Evolutionary conservation across 2,329 filamentous ascomycete genomes (phyloP).

Genomic region (Sphaceloma murrayae): DNA sequence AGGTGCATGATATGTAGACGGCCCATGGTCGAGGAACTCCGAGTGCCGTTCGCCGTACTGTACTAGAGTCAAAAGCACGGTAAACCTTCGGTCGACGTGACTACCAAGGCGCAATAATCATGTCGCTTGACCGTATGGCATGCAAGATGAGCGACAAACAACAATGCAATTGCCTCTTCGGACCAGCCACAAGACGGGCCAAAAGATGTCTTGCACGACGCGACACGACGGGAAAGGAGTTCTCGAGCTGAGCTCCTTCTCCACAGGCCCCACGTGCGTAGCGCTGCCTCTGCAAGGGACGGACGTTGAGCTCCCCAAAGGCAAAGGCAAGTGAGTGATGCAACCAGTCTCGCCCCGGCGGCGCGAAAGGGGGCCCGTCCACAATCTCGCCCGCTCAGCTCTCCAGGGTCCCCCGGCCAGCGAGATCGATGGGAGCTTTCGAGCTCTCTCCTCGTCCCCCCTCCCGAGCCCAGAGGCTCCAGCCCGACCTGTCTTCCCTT

Average conservation of each 20-base stretch:
- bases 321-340: slow-evolving; percentile 8
- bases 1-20: too few species aligned
- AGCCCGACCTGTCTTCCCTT: neutral
- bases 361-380: too few species aligned
- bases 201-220: neutral
- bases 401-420: slow-evolving; percentile 11
- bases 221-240: neutral
- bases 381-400: too few species aligned
- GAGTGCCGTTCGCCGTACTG: too few species aligned
- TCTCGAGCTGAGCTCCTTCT: too few species aligned
- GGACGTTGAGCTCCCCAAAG: neutral
- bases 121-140: too few species aligned
- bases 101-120: too few species aligned
- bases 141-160: too few species aligned
- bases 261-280: slow-evolving; percentile 8
- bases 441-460: neutral
- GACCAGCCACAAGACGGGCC: neutral
- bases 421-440: slow-evolving; percentile 2
- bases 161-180: slow-evolving; percentile 2
- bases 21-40: too few species aligned
- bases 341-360: too few species aligned
- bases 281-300: neutral
- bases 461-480: slow-evolving; percentile 1
- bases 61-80: too few species aligned
- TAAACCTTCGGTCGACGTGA: too few species aligned